These are phyloP conservation scores for Lasiosphaeria miniovina DNA, from an alignment of 495 filamentous ascomycete genomes.

Conservation along the genomic window DNA sequence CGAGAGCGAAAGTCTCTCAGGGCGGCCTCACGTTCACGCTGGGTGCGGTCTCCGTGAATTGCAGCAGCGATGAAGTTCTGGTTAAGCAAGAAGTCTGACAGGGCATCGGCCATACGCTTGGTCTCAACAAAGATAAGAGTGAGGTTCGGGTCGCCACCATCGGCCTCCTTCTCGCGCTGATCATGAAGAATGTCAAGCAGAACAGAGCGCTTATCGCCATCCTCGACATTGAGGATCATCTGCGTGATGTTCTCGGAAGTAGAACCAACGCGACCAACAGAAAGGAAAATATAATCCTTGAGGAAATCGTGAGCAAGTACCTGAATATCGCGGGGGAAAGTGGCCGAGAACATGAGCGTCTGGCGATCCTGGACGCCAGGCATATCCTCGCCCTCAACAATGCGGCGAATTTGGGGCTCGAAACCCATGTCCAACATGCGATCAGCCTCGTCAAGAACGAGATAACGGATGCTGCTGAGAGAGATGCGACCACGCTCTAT, in stretches of 20 bases:
- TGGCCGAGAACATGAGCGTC: slow-evolving; percentile 99
- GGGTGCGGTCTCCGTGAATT: slow-evolving; percentile 96
- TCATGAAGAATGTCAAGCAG: slow-evolving; percentile 96
- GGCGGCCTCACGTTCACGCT: slow-evolving; percentile 97
- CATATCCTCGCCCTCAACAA: slow-evolving; percentile 98
- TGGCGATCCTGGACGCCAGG: slow-evolving; percentile 79
- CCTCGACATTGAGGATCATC: slow-evolving; percentile 97
- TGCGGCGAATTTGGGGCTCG: slow-evolving; percentile 97
- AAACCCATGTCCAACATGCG: slow-evolving; percentile 99
- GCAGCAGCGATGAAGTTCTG: slow-evolving; percentile 98
- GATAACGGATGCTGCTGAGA: slow-evolving; percentile 93
- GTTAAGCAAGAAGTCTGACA: slow-evolving; percentile 97
- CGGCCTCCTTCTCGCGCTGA: slow-evolving; percentile 38
- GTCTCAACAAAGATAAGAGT: slow-evolving; percentile 99
- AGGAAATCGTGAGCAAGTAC: slow-evolving; percentile 98
- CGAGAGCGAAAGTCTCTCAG: slow-evolving; percentile 95
- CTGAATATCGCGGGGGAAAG: slow-evolving; percentile 98
- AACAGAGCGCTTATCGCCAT: slow-evolving; percentile 94
- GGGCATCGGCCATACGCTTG: slow-evolving; percentile 97
- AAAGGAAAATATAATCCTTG: slow-evolving; percentile 97
- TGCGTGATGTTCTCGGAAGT: slow-evolving; percentile 99
- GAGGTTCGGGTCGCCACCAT: slow-evolving; percentile 65
- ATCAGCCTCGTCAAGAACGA: slow-evolving; percentile 98
- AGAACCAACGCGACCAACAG: slow-evolving; percentile 98
- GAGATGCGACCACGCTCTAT: slow-evolving; percentile 99